Percentiles rank a stretch among this genome's conserved stretches.
phyloP scores from a whole-genome alignment of 2,329 filamentous ascomycete genomes.

The Cladosporium oxysporum region DNA sequence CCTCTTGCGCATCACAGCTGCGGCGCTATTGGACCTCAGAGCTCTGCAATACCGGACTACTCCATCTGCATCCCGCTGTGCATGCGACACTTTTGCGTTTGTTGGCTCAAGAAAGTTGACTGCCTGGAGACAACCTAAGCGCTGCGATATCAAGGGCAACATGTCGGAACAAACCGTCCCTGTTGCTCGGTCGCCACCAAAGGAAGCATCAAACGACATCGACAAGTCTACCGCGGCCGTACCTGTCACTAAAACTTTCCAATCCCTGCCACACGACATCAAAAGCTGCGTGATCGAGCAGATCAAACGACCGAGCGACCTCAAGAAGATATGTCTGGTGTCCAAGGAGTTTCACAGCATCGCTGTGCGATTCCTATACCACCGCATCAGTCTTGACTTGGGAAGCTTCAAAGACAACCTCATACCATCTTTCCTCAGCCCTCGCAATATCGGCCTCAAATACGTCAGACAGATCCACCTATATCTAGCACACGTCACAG shows the following conservation, averaged over 20 bases:
- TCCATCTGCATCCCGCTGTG: not conserved
- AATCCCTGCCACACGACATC: constrained; percentile 26
- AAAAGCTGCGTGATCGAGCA: constrained; percentile 44
- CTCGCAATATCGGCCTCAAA: constrained; percentile 50
- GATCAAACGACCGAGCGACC: constrained; percentile 50
- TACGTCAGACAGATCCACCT: constrained; percentile 50
- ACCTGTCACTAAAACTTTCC: constrained; percentile 18
- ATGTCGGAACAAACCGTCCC: not conserved
- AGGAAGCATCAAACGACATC: not conserved
- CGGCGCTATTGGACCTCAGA: not conserved
- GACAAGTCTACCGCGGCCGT: not conserved
- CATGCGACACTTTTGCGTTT: not conserved
- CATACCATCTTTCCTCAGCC: constrained; percentile 49
- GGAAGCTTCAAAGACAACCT: constrained; percentile 47
- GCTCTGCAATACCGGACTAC: not conserved
- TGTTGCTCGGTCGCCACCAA: not conserved
- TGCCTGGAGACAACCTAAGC: not conserved
- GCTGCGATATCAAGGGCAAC: not conserved
- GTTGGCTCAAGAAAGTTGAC: not conserved
- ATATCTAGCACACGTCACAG: constrained; percentile 47
- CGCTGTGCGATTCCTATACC: constrained; percentile 49
- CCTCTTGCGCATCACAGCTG: not conserved
- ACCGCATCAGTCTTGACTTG: constrained; percentile 50
- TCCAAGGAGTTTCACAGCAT: constrained; percentile 51
- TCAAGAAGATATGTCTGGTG: constrained; percentile 50